Percentiles rank a stretch among this genome's conserved stretches.
These are phyloP conservation scores for Boletus reticulatus DNA, from an alignment of 768 basidiomycete genomes.

Conservation along the genomic window DNA sequence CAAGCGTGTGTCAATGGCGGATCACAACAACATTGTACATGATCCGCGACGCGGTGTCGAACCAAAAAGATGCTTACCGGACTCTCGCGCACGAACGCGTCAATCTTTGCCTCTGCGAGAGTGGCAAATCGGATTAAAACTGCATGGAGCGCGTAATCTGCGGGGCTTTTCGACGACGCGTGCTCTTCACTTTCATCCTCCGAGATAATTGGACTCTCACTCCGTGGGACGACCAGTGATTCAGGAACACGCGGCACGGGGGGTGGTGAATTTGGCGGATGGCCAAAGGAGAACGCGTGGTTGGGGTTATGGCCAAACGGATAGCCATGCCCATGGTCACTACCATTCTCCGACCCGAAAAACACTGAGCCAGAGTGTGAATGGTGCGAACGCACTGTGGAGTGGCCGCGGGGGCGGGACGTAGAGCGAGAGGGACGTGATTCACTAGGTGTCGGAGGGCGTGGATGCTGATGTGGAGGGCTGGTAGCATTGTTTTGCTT, in stretches of 20 bases:
- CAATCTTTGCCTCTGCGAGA: constrained; percentile 77
- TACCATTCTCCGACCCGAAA: constrained; percentile 67
- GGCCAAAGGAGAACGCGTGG: constrained; percentile 24
- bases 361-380: constrained; percentile 76
- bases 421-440: constrained; percentile 30
- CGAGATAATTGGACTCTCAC: constrained; percentile 52
- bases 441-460: constrained; percentile 61
- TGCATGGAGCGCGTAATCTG: constrained; percentile 85
- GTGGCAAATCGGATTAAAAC: constrained; percentile 86
- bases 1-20: constrained; percentile 1
- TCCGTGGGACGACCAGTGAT: constrained; percentile 47
- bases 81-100: constrained; percentile 63
- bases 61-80: constrained; percentile 47
- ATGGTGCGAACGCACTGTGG: constrained; percentile 67
- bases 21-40: neutral
- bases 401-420: constrained; percentile 55
- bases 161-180: constrained; percentile 76
- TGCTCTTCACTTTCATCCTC: constrained; percentile 62
- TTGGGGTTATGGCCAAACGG: constrained; percentile 30
- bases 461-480: constrained; percentile 44
- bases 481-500: constrained; percentile 44
- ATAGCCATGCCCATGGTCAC: constrained; percentile 55
- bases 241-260: constrained; percentile 79
- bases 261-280: constrained; percentile 56
- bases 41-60: neutral